Evolutionary conservation across 139 green algal genomes (phyloP).

Genomic region (Chlamydomonas asymmetrica): DNA sequence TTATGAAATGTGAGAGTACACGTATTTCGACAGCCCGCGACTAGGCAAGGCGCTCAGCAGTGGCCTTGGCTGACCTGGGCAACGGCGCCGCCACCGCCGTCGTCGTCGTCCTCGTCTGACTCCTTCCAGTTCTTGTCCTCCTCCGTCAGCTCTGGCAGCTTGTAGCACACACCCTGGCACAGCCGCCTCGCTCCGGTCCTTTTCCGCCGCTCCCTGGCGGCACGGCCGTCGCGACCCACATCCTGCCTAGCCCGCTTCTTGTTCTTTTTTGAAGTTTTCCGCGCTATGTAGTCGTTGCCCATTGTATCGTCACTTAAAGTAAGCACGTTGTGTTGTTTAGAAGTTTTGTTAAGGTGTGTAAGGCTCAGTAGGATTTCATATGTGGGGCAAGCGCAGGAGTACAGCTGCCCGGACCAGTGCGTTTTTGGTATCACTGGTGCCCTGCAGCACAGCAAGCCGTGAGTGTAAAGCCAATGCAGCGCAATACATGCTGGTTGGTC

Average conservation of each 20-base stretch:
- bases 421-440: too few relatives aligned
- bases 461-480: too few relatives aligned
- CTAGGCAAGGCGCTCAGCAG: not conserved
- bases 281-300: slow-evolving; percentile 62
- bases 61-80: slow-evolving; percentile 14
- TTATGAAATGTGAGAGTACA: too few relatives aligned
- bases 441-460: too few relatives aligned
- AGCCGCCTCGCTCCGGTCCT: slow-evolving; percentile 13
- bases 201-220: slow-evolving; percentile 1
- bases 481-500: too few relatives aligned
- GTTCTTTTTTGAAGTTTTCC: slow-evolving; percentile 63
- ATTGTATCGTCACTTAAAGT: too few relatives aligned
- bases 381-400: too few relatives aligned
- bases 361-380: too few relatives aligned
- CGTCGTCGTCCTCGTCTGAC: not conserved
- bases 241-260: slow-evolving; percentile 30
- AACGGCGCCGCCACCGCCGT: not conserved
- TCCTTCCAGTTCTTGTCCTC: slow-evolving; percentile 37
- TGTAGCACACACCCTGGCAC: slow-evolving; percentile 41
- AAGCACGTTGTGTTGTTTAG: too few relatives aligned
- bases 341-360: too few relatives aligned
- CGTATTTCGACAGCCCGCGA: slow-evolving; percentile 2
- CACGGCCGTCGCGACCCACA: slow-evolving; percentile 16
- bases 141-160: slow-evolving; percentile 38
- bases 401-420: too few relatives aligned